Percentiles rank a stretch among this genome's conserved stretches.
These are phyloP conservation scores for Crataegus laevigata DNA, from an alignment of 306 rosid species.

Conservation along the genomic window DNA sequence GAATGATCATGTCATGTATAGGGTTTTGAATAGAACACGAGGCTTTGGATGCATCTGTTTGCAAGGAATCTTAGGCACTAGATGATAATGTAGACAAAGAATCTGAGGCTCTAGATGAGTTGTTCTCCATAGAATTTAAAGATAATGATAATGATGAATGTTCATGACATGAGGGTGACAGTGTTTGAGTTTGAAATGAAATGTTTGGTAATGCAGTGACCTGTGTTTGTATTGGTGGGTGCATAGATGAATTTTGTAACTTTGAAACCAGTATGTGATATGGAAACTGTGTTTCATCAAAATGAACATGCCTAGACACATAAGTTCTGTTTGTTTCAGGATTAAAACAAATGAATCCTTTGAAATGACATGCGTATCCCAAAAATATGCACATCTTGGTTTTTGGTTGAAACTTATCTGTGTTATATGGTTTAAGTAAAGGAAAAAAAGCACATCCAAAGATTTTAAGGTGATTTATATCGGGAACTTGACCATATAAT, in stretches of 20 bases:
- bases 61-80: too few species aligned
- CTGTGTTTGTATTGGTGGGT: not conserved
- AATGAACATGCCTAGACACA: not conserved
- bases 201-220: not conserved
- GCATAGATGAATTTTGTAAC: too few species aligned
- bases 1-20: too few species aligned
- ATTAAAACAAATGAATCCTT: not conserved
- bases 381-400: not conserved
- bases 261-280: too few species aligned
- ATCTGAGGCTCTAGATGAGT: too few species aligned
- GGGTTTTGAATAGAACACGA: too few species aligned
- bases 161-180: too few species aligned
- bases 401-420: not conserved
- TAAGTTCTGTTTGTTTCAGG: not conserved
- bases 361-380: not conserved
- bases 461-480: not conserved
- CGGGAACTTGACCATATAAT: not conserved
- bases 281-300: not conserved
- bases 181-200: too few species aligned
- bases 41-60: too few species aligned
- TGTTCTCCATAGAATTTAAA: too few species aligned
- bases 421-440: not conserved
- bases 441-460: not conserved
- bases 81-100: too few species aligned
- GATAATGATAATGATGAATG: too few species aligned